A percentile compares a stretch with the other conserved stretches of the same genome.
These are phyloP conservation scores for Gossypium longicalyx DNA, from an alignment of 345 rosid genomes.

Conservation along the genomic window DNA sequence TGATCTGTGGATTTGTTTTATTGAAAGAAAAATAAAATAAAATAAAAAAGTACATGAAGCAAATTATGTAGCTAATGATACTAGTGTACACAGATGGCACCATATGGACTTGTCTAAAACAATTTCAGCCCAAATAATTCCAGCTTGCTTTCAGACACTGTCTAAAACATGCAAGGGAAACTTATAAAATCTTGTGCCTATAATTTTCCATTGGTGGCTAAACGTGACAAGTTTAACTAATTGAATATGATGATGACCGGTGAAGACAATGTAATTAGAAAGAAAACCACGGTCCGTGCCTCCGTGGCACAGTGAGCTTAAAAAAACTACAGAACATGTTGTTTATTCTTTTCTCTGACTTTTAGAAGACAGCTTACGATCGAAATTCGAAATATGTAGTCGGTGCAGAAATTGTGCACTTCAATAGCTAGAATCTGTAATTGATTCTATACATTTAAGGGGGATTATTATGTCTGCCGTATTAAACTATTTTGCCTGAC, in stretches of 20 bases:
- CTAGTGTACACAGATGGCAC: background rate
- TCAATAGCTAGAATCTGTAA: background rate
- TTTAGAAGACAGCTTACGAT: background rate
- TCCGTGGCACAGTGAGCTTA: background rate
- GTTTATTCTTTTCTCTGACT: background rate
- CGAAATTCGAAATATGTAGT: background rate
- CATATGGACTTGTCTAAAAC: constrained; percentile 7
- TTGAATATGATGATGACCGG: background rate
- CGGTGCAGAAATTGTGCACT: background rate
- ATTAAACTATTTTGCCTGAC: background rate
- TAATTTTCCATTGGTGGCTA: background rate
- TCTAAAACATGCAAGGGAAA: background rate
- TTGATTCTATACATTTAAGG: background rate
- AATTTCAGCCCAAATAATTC: constrained; percentile 11
- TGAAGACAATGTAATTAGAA: too few species aligned
- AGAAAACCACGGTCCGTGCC: background rate
- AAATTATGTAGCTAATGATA: background rate
- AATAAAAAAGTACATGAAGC: background rate
- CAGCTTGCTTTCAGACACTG: constrained; percentile 43
- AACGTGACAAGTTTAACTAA: background rate
- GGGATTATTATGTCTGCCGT: background rate
- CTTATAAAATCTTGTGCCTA: background rate
- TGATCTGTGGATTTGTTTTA: background rate
- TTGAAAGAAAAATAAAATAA: background rate
- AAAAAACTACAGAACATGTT: background rate